Conservation (phyloP, 345 rosid genomes). For the Lenwebbia sp. region DNA sequence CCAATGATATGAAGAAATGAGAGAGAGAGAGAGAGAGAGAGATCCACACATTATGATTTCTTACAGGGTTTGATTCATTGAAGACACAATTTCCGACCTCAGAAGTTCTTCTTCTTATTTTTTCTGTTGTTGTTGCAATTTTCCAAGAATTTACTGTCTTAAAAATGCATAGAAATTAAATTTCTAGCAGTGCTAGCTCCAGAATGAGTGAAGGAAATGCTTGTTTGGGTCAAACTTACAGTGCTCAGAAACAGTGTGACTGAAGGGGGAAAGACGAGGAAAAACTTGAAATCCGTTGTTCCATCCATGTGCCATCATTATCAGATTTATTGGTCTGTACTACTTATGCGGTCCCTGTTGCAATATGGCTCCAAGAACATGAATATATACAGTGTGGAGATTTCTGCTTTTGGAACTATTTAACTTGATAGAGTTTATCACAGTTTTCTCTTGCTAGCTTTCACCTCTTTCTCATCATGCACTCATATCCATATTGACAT, state of each 20-base stretch:
- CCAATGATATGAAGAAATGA: neutral
- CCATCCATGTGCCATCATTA: neutral
- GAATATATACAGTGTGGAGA: neutral
- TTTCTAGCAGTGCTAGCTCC: neutral
- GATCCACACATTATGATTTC: neutral
- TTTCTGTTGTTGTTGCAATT: neutral
- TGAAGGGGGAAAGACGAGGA: neutral
- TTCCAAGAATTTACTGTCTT: neutral
- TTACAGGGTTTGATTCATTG: neutral
- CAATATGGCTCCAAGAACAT: neutral
- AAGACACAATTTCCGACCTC: neutral
- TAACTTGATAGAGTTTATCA: neutral
- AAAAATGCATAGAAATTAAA: neutral
- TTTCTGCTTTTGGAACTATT: neutral
- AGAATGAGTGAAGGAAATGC: neutral
- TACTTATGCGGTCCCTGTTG: neutral
- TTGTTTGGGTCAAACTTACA: neutral
- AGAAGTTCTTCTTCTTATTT: neutral
- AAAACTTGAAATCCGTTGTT: neutral
- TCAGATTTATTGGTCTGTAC: neutral
- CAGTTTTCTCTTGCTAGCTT: neutral
- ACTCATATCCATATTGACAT: neutral
- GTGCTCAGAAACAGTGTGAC: neutral
- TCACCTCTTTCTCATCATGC: neutral
- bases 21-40: neutral